Evolutionary conservation across 257 asterid species (phyloP), one percentile per base, ranked within the genome.

Genomic region (Pogostemon cablin): DNA sequence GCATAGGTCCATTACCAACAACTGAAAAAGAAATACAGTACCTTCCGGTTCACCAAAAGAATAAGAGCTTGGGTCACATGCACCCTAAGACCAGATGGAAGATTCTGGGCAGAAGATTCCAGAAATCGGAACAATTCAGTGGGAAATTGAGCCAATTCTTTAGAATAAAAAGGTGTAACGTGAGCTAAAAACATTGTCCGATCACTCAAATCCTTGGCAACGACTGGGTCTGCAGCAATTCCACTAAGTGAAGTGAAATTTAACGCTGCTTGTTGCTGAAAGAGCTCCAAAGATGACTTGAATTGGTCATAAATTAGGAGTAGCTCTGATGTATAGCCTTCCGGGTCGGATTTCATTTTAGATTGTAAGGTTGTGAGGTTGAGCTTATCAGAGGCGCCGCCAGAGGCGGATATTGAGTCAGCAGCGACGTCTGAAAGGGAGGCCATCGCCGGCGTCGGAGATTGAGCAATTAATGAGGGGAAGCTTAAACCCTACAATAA

Each of bases 341-440:
- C 96, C 4, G 96, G 96, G 74, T 93, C 97, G 50, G 72, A 40
- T 80, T 93, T 93, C 95, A 93, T 93, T 25, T 84, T 91, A 56
- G 96, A 85, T 43, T 89, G 99, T 3, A 91, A 81, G 4, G 79
- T 35, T 12, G 93, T 83, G 11, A 91, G 88, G 77, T 81, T 87
- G 56, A 89, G 84, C 81, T 84, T 90, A 41, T 80, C 91, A 4
- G 95, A 69, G 3, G 80, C 71, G 5, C 82, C 66, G 2, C 99
- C 90, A 0, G 96, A 87, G 2, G 96, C 85, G 0, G 82, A 60
- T 4, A 92, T 81, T 2, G 87, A 82, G 46, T 82, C 90, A 3
- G 79, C 59, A 7, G 64, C 46, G 25, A 62, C 17, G 37, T 71
- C 83, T 50, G 83, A 75, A 40, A 38, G 66, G 4, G 75, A 48